Evolutionary conservation across 257 asterid genomes (phyloP).

Genomic region (Solanum tarapatanum): DNA sequence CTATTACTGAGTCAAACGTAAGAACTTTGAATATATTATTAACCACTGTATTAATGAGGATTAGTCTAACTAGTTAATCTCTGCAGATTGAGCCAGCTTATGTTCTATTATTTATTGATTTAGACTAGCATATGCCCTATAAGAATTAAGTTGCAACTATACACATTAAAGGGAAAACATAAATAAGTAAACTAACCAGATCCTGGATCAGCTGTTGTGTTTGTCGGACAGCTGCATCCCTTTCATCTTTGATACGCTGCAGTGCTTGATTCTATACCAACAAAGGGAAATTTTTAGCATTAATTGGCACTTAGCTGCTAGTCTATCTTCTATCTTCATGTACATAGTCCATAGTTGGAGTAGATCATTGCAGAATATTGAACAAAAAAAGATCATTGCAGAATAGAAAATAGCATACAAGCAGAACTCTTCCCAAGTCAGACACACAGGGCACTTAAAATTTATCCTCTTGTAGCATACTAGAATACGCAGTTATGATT

Average conservation of each 20-base stretch:
- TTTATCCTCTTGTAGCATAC: background rate
- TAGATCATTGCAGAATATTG: background rate
- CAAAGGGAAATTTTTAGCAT: background rate
- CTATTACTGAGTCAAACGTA: background rate
- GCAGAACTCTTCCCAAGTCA: background rate
- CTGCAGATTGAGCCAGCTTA: background rate
- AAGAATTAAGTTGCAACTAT: background rate
- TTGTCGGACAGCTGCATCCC: constrained; percentile 29
- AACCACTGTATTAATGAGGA: background rate
- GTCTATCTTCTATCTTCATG: background rate
- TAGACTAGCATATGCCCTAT: background rate
- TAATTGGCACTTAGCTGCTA: background rate
- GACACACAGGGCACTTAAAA: background rate
- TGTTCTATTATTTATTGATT: background rate
- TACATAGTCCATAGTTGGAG: background rate
- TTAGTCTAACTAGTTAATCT: background rate
- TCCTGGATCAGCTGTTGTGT: constrained; percentile 34
- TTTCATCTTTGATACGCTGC: constrained; percentile 38
- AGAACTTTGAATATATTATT: background rate
- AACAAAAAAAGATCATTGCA: background rate
- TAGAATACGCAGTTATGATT: background rate
- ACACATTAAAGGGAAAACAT: background rate
- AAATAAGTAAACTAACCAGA: constrained; percentile 22
- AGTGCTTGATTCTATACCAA: constrained; percentile 17
- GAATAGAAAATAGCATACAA: background rate